Conservation (phyloP, 1,284 basidiomycete genomes). For the Apiotrichum montevideense region DNA sequence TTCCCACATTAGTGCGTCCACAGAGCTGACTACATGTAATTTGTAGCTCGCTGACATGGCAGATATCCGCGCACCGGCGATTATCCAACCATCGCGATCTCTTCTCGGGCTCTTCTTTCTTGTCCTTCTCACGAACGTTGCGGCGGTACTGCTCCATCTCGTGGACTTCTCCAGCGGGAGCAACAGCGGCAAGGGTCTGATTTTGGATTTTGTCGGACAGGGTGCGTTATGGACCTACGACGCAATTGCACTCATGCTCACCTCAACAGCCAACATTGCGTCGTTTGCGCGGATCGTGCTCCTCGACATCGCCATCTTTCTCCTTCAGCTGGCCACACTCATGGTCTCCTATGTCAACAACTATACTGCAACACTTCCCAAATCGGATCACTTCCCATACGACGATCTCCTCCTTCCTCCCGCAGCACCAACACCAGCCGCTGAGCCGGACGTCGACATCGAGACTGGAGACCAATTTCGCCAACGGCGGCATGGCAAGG, state of each 20-base stretch:
- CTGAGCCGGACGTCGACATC: conserved; percentile 12
- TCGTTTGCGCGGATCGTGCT: conserved; percentile 32
- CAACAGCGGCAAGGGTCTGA: conserved; percentile 30
- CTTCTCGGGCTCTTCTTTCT: conserved; percentile 28
- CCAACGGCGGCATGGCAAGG: conserved; percentile 14
- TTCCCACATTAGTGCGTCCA: conserved; percentile 26
- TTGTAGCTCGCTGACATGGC: neutral
- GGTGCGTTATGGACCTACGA: conserved; percentile 19
- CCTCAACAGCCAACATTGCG: conserved; percentile 26
- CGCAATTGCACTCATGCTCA: neutral
- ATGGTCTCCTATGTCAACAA: conserved; percentile 32
- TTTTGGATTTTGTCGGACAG: conserved; percentile 44
- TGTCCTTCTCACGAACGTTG: conserved; percentile 26
- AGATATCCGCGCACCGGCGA: conserved; percentile 33
- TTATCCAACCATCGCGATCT: conserved; percentile 34
- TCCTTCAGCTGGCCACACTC: conserved; percentile 34
- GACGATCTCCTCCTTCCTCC: conserved; percentile 38
- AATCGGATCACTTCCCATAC: conserved; percentile 27
- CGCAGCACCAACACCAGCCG: neutral
- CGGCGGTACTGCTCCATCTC: conserved; percentile 32
- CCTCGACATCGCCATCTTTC: conserved; percentile 35
- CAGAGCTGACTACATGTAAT: neutral
- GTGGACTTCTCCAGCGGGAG: conserved; percentile 30
- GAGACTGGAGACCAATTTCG: conserved; percentile 18
- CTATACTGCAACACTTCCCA: conserved; percentile 19